phyloP scores from a whole-genome alignment of 345 rosid genomes.

The Raphanus raphanistrum region DNA sequence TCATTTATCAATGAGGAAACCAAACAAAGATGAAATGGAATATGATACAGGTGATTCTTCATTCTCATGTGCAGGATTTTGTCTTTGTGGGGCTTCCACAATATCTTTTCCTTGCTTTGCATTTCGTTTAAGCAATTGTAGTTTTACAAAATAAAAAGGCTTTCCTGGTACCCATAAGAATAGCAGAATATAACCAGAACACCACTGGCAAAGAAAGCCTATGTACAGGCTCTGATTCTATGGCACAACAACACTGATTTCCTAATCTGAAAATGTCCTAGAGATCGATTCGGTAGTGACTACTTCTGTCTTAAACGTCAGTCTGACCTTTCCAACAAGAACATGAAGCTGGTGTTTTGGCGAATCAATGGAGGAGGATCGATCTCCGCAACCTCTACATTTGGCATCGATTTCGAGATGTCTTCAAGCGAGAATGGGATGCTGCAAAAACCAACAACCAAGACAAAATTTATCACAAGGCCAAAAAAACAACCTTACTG shows the following conservation, averaged over 20 bases:
- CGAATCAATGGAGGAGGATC: slow-evolving; percentile 90
- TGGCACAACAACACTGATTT: slow-evolving; percentile 32
- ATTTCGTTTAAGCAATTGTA: neutral
- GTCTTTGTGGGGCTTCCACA: neutral
- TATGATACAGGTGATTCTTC: neutral
- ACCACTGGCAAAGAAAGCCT: slow-evolving; percentile 20
- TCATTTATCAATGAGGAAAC: neutral
- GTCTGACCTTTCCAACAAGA: slow-evolving; percentile 74
- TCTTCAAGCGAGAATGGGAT: slow-evolving; percentile 91
- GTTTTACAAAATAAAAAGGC: neutral
- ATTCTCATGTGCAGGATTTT: neutral
- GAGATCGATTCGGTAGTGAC: slow-evolving; percentile 21
- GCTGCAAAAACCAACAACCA: slow-evolving; percentile 48
- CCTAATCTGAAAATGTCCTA: slow-evolving; percentile 28
- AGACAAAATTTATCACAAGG: neutral
- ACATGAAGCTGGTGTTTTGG: slow-evolving; percentile 72
- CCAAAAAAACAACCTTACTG: neutral
- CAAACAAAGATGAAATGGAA: neutral
- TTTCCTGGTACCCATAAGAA: neutral
- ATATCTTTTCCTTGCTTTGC: neutral
- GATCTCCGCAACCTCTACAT: slow-evolving; percentile 66
- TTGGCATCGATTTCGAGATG: slow-evolving; percentile 74
- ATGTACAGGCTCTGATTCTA: slow-evolving; percentile 3
- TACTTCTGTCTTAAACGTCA: slow-evolving; percentile 36
- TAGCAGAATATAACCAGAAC: slow-evolving; percentile 23